These are phyloP conservation scores for Monosporascus sp. DNA, from an alignment of 2,329 filamentous ascomycete species.

Conservation along the genomic window DNA sequence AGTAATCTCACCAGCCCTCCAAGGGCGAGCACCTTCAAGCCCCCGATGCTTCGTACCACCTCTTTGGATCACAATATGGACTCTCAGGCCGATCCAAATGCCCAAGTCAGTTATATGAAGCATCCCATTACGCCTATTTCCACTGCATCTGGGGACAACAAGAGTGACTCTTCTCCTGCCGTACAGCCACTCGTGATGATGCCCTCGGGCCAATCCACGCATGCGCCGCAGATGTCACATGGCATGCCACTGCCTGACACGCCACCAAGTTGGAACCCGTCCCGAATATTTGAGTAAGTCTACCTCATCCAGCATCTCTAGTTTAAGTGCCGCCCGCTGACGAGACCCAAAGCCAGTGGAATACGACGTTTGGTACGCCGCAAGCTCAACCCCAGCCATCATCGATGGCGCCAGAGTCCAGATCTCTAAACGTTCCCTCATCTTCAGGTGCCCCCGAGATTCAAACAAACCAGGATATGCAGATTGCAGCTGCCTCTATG, in stretches of 20 bases:
- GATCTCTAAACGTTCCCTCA: slow-evolving; percentile 48
- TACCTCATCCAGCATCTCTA: slow-evolving; percentile 3
- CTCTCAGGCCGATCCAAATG: slow-evolving; percentile 44
- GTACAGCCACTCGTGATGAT: slow-evolving; percentile 70
- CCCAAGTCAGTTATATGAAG: slow-evolving; percentile 61
- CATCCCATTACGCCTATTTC: slow-evolving; percentile 80
- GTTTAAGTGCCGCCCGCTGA: slow-evolving; percentile 9
- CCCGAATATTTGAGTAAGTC: slow-evolving; percentile 84
- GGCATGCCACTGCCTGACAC: slow-evolving; percentile 57
- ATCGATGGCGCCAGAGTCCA: slow-evolving; percentile 40
- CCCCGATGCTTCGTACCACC: slow-evolving; percentile 38
- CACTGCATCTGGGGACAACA: slow-evolving; percentile 65
- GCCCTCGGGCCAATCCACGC: slow-evolving; percentile 51
- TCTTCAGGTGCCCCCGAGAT: slow-evolving; percentile 52
- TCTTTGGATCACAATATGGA: slow-evolving; percentile 53
- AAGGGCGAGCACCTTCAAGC: slow-evolving; percentile 49
- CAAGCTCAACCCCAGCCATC: slow-evolving; percentile 39
- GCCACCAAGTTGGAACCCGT: slow-evolving; percentile 73
- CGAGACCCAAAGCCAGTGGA: slow-evolving; percentile 71
- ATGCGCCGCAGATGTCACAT: slow-evolving; percentile 46
- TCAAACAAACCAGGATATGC: slow-evolving; percentile 48
- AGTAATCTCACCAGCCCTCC: slow-evolving; percentile 61
- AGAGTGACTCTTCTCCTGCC: slow-evolving; percentile 66
- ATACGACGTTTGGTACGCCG: slow-evolving; percentile 82
- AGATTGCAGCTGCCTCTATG: slow-evolving; percentile 41